Conservation (phyloP, 345 rosid genomes). For the Sisymbrium irio region DNA sequence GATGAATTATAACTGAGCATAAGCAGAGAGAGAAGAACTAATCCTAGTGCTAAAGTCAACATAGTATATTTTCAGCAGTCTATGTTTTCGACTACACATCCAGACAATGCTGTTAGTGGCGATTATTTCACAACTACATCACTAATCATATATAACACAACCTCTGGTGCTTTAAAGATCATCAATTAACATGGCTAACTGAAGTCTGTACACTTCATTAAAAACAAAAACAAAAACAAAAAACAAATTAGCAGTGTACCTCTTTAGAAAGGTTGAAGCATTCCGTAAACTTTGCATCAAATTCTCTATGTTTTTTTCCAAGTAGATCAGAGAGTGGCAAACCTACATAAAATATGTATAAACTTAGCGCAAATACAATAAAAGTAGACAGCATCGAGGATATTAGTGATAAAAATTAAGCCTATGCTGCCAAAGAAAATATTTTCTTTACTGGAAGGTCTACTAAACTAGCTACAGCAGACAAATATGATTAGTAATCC, state of each 20-base stretch:
- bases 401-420: slow-evolving; percentile 1
- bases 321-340: slow-evolving; percentile 53
- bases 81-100: slow-evolving; percentile 7
- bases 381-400: slow-evolving; percentile 6
- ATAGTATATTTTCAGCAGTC: background rate
- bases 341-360: slow-evolving; percentile 40
- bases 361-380: slow-evolving; percentile 9
- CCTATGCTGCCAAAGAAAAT: background rate
- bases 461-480: background rate
- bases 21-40: background rate
- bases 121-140: background rate
- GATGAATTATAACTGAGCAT: background rate
- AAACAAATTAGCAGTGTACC: slow-evolving; percentile 40
- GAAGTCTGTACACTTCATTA: background rate
- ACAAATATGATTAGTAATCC: background rate
- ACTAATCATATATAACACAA: background rate
- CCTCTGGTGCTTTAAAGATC: background rate
- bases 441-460: background rate
- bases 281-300: slow-evolving; percentile 61
- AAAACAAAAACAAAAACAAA: no score
- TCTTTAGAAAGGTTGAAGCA: slow-evolving; percentile 57
- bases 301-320: slow-evolving; percentile 56
- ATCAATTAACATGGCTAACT: background rate
- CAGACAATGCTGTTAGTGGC: background rate
- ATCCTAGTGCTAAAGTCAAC: background rate